These are phyloP conservation scores for Ceratocystis cacaofunesta DNA, from an alignment of 2,329 filamentous ascomycete species.

Conservation along the genomic window DNA sequence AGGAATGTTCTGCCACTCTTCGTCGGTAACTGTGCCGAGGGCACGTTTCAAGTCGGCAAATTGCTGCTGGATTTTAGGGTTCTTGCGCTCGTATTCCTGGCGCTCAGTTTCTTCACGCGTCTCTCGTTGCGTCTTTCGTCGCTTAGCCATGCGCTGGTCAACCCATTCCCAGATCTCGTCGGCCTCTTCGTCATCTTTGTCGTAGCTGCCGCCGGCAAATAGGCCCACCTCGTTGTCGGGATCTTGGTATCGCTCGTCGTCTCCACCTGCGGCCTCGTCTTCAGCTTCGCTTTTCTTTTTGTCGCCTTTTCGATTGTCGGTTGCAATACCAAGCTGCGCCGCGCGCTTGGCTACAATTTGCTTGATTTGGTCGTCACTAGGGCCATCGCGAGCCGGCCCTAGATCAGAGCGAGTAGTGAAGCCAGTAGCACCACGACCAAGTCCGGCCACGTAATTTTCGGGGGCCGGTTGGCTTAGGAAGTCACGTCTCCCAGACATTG, in stretches of 20 bases:
- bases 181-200: conserved; percentile 94
- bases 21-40: conserved; percentile 74
- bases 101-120: conserved; percentile 78
- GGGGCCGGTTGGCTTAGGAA: conserved; percentile 77
- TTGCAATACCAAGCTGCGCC: conserved; percentile 58
- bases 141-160: conserved; percentile 90
- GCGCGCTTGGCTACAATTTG: conserved; percentile 91
- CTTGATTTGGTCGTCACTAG: conserved; percentile 96
- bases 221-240: conserved; percentile 94
- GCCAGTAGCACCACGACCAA: conserved; percentile 92
- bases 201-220: conserved; percentile 90
- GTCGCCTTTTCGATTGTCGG: conserved; percentile 53
- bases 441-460: conserved; percentile 85
- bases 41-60: conserved; percentile 92
- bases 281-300: conserved; percentile 56
- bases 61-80: conserved; percentile 95
- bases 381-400: conserved; percentile 85
- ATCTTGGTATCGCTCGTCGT: conserved; percentile 76
- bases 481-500: conserved; percentile 54
- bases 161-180: conserved; percentile 92
- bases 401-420: conserved; percentile 96
- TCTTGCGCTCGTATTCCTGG: conserved; percentile 92
- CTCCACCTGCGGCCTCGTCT: conserved; percentile 28
- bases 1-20: conserved; percentile 90
- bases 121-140: conserved; percentile 84